Conservation (phyloP, 169 alveolate species). For the Plasmodium relictum region DNA sequence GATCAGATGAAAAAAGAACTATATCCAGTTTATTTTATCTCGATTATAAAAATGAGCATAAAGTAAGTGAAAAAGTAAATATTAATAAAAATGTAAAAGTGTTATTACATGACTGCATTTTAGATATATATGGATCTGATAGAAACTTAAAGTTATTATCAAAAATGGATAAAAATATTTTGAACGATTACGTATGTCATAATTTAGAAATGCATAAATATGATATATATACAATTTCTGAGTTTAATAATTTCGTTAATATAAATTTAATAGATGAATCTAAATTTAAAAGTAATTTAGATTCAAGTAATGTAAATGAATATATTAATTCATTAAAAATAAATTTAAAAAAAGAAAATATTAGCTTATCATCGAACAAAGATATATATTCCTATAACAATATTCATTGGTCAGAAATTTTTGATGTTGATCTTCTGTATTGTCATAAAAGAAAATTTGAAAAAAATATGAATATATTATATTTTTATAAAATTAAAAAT, state of each 20-base stretch:
- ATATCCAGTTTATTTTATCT: constrained; percentile 54
- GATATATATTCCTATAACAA: constrained; percentile 10
- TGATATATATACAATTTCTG: constrained; percentile 61
- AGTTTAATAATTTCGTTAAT: constrained; percentile 51
- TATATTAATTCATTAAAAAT: constrained; percentile 22
- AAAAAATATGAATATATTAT: constrained; percentile 49
- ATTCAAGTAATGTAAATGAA: neutral
- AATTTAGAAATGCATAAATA: constrained; percentile 56
- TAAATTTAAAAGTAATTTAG: constrained; percentile 24
- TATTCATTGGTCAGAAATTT: constrained; percentile 38
- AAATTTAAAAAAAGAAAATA: constrained; percentile 8
- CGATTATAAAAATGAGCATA: constrained; percentile 63
- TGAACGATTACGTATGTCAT: constrained; percentile 62
- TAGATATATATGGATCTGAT: constrained; percentile 68
- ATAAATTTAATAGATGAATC: constrained; percentile 16
- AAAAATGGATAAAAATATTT: constrained; percentile 32
- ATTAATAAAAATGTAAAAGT: constrained; percentile 21
- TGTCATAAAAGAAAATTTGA: constrained; percentile 38
- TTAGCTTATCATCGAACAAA: neutral
- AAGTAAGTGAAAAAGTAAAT: constrained; percentile 24
- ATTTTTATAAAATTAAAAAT: constrained; percentile 64
- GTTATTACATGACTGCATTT: constrained; percentile 53
- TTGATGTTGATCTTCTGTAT: constrained; percentile 47
- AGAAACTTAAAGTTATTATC: constrained; percentile 58
- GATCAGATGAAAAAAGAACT: neutral